phyloP scores from a whole-genome alignment of 495 filamentous ascomycete genomes.

The Clohesyomyces aquaticus region DNA sequence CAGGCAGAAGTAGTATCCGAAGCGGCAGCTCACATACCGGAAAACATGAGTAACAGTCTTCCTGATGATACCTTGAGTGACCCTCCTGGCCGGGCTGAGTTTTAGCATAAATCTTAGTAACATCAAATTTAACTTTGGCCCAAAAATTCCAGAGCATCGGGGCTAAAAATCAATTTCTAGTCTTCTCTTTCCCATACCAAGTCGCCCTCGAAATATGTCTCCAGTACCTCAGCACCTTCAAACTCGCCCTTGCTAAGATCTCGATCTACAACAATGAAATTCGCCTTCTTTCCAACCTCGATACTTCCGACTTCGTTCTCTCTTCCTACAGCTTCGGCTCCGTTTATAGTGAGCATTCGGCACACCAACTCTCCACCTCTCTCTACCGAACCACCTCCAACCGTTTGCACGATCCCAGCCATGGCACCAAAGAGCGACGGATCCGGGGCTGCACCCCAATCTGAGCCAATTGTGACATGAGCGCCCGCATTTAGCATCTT shows the following conservation, averaged over 20 bases:
- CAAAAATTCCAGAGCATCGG: too few species aligned
- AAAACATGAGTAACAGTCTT: too few species aligned
- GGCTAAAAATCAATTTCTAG: too few species aligned
- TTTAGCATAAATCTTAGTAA: too few species aligned
- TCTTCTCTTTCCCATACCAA: slow-evolving; percentile 25
- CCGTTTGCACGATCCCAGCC: slow-evolving; percentile 15
- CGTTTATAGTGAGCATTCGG: slow-evolving; percentile 37
- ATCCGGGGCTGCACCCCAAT: slow-evolving; percentile 30
- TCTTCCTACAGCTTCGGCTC: slow-evolving; percentile 56
- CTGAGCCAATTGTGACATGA: slow-evolving; percentile 28
- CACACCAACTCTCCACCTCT: slow-evolving; percentile 27
- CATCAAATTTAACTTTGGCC: too few species aligned
- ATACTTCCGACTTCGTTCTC: slow-evolving; percentile 54
- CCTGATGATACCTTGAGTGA: too few species aligned
- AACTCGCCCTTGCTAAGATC: slow-evolving; percentile 36
- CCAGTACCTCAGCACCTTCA: slow-evolving; percentile 20
- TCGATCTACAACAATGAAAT: slow-evolving; percentile 51
- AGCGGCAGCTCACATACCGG: too few species aligned
- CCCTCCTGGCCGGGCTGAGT: too few species aligned
- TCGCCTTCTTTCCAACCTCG: slow-evolving; percentile 59
- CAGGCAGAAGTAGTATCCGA: too few species aligned
- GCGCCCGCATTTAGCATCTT: slow-evolving; percentile 28
- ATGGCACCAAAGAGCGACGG: slow-evolving; percentile 17
- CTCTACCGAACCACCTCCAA: slow-evolving; percentile 22
- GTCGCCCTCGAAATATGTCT: slow-evolving; percentile 35